Conservation (phyloP, 768 basidiomycete genomes). For the Suillus placidus region DNA sequence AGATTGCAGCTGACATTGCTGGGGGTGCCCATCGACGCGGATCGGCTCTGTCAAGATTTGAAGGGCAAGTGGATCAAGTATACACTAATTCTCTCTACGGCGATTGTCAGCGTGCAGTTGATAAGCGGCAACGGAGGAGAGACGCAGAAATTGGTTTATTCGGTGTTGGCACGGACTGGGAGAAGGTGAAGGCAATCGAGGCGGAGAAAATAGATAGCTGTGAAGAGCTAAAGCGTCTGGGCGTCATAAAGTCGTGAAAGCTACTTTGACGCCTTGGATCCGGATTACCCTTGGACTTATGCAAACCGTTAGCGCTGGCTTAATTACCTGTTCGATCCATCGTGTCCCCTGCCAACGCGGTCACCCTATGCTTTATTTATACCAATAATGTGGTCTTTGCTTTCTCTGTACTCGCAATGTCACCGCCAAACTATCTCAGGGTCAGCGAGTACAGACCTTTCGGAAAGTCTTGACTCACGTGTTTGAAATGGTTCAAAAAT, state of each 20-base stretch:
- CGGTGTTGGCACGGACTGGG: slow-evolving; percentile 91
- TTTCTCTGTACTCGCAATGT: background rate
- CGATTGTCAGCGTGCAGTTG: slow-evolving; percentile 71
- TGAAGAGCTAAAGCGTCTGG: slow-evolving; percentile 70
- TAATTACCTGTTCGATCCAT: slow-evolving; percentile 8
- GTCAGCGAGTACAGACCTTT: background rate
- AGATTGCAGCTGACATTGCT: slow-evolving; percentile 72
- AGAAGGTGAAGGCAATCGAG: slow-evolving; percentile 77
- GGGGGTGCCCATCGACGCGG: slow-evolving; percentile 38
- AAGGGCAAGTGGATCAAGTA: slow-evolving; percentile 71
- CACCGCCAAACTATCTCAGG: background rate
- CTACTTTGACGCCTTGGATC: slow-evolving; percentile 11
- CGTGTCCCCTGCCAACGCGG: slow-evolving; percentile 15
- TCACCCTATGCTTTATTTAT: slow-evolving; percentile 31
- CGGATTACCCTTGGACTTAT: slow-evolving; percentile 17
- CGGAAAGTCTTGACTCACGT: no score
- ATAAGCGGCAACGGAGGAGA: slow-evolving; percentile 68
- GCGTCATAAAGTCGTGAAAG: slow-evolving; percentile 46
- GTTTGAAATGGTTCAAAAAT: no score
- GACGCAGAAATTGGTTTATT: slow-evolving; percentile 85
- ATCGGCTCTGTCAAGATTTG: slow-evolving; percentile 58
- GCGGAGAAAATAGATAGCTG: slow-evolving; percentile 74
- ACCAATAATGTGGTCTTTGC: slow-evolving; percentile 15
- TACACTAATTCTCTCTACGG: slow-evolving; percentile 73
- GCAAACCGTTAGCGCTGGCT: slow-evolving; percentile 11